Conservation (phyloP, 2,329 filamentous ascomycete species). For the Cladophialophora chaetospira region DNA sequence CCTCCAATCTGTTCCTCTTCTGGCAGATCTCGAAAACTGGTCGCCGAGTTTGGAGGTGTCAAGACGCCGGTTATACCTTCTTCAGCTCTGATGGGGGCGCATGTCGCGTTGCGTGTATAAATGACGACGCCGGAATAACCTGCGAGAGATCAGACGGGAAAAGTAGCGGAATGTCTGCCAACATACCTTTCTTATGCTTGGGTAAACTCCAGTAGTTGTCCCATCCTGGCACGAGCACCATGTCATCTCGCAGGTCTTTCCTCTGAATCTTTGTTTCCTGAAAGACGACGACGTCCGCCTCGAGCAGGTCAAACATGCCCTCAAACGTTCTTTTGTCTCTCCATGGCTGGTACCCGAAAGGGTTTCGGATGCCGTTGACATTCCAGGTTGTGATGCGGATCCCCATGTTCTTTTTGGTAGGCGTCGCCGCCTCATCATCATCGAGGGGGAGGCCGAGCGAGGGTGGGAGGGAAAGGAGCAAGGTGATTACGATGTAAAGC, state of each 20-base stretch:
- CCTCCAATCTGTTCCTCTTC: conserved; percentile 79
- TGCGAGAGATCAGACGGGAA: conserved; percentile 41
- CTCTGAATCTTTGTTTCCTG: conserved; percentile 96
- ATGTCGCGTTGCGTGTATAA: conserved; percentile 85
- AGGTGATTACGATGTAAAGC: neutral
- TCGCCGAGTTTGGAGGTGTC: conserved; percentile 69
- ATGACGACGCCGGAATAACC: conserved; percentile 95
- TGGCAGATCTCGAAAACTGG: conserved; percentile 73
- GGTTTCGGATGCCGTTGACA: conserved; percentile 82
- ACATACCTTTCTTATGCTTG: conserved; percentile 81
- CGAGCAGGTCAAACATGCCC: conserved; percentile 92
- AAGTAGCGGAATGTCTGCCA: neutral
- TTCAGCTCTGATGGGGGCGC: conserved; percentile 84
- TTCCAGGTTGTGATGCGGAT: conserved; percentile 87
- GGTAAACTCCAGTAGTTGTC: conserved; percentile 95
- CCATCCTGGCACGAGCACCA: conserved; percentile 93
- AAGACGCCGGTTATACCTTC: conserved; percentile 89
- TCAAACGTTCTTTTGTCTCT: conserved; percentile 69
- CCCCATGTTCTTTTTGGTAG: conserved; percentile 54
- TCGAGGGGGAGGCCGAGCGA: neutral
- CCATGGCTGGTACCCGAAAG: conserved; percentile 85
- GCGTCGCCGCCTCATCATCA: conserved; percentile 11
- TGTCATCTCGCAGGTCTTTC: conserved; percentile 89
- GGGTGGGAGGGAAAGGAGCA: neutral
- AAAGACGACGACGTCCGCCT: conserved; percentile 90